A percentile compares a stretch with the other conserved stretches of the same genome.
These are phyloP conservation scores for Rhodotorula sp. DNA, from an alignment of 1,284 basidiomycete species.

Conservation along the genomic window DNA sequence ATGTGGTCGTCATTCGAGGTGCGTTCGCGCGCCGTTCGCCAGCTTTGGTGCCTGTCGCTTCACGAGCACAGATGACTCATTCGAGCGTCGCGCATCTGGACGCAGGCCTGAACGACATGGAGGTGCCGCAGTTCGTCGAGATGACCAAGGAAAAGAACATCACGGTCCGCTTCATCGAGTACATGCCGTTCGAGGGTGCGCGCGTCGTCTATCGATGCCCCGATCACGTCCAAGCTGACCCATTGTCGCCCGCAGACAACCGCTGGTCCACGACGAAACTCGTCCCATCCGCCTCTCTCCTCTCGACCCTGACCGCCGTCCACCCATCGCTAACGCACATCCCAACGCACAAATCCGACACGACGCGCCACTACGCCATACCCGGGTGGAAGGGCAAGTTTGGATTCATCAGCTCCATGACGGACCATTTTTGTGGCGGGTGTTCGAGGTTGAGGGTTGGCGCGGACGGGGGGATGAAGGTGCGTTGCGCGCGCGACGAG, in stretches of 20 bases:
- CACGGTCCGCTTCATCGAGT: constrained; percentile 83
- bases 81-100: neutral
- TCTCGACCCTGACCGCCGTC: constrained; percentile 54
- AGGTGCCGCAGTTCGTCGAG: constrained; percentile 73
- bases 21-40: neutral
- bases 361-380: constrained; percentile 73
- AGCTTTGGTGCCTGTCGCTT: too few species aligned
- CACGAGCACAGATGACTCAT: too few species aligned
- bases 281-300: constrained; percentile 66
- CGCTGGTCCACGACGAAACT: constrained; percentile 80
- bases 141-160: constrained; percentile 64
- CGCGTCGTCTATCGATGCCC: constrained; percentile 17
- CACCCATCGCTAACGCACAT: constrained; percentile 44
- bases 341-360: constrained; percentile 65
- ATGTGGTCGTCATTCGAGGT: constrained; percentile 75
- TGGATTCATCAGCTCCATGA: constrained; percentile 89
- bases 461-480: constrained; percentile 87
- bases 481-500: too few species aligned
- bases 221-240: fast-evolving
- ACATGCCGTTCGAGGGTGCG: constrained; percentile 84
- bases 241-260: constrained; percentile 59
- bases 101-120: constrained; percentile 74
- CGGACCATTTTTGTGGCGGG: constrained; percentile 82
- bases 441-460: constrained; percentile 82
- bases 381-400: constrained; percentile 70